Evolutionary conservation across 495 filamentous ascomycete genomes (phyloP).

Genomic region (Aspergillus cristatus): DNA sequence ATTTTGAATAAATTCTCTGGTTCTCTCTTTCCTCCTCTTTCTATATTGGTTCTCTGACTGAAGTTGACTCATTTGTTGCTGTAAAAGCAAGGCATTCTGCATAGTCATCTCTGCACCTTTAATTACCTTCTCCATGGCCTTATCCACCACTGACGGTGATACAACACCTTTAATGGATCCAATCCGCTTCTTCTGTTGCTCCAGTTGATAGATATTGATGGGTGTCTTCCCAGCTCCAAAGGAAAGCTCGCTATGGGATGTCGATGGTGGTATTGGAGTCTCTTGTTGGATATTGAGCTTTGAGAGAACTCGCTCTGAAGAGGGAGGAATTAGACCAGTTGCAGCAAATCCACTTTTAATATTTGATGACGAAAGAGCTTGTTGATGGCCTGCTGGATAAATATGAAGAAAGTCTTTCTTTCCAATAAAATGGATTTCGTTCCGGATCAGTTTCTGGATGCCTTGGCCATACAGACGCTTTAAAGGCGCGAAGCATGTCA

Average conservation of each 20-base stretch:
- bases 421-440: slow-evolving; percentile 6
- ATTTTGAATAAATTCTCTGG: background rate
- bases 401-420: slow-evolving; percentile 8
- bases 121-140: background rate
- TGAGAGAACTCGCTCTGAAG: too few relatives aligned
- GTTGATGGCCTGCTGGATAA: slow-evolving; percentile 4
- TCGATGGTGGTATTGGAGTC: background rate
- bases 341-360: slow-evolving; percentile 7
- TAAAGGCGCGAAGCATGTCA: slow-evolving; percentile 13
- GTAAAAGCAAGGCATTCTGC: background rate
- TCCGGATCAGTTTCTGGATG: slow-evolving; percentile 6
- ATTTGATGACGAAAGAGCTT: slow-evolving; percentile 5
- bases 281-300: too few relatives aligned
- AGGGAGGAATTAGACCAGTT: slow-evolving; percentile 6
- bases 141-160: background rate
- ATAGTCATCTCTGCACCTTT: background rate
- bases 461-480: slow-evolving; percentile 10
- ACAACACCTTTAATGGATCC: background rate
- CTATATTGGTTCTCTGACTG: background rate
- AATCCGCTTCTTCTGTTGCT: background rate
- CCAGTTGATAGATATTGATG: background rate
- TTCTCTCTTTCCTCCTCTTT: background rate
- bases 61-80: background rate
- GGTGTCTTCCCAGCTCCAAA: background rate
- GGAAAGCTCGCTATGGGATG: background rate